Evolutionary conservation across 306 rosid species (phyloP), one percentile per base, ranked within the genome.

Genomic region (Purshia tridentata): DNA sequence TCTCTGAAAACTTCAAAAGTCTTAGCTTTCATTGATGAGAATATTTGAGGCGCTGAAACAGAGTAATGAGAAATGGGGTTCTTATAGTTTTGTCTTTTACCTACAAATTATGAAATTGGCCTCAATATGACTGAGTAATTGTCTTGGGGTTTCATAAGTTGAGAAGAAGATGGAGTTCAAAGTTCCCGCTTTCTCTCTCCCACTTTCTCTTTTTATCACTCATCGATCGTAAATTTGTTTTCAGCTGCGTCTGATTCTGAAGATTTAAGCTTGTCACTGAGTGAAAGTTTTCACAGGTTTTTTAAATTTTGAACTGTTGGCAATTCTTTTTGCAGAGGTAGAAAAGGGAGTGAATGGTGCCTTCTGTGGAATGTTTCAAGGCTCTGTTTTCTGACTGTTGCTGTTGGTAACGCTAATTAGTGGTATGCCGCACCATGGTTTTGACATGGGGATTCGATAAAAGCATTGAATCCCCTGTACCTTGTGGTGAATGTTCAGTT

Each of bases 271-370:
- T 53, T 9, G 19, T 41, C 13, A 52, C 0, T 20, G 49, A 62
- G 67, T 62, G 35, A 29, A 29, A 14, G 3, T 68, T 58, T 19
- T 53, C 65, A 62, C 53, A 67, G 53, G 19, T 79, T 69, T 75
- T 37, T 40, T 63, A 40, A 35, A 7, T 16, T 1, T 37, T 52
- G 57, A 80, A 70, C 52, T 49, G 40, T 64, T 80, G 72, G 6
- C 19, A 19, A 58, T 61, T 50, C 1, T 14, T 65, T 18, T 65
- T 67, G 82, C 84, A 90, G 96, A 76, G 81, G 84, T 90, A 86
- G 85, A 59, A 71, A 41, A 64, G 75, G 41, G 79, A 68, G 54
- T 4, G 6, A 20, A 41, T 72, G 79, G 56, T 49, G 70, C 68
- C 77, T 66, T 47, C 39, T 72, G 19, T 39, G 19, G 71, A 20